Percentiles rank a stretch among this genome's conserved stretches.
Evolutionary conservation across 352 stramenopile species (phyloP).

Genomic region (Pythium biforme): DNA sequence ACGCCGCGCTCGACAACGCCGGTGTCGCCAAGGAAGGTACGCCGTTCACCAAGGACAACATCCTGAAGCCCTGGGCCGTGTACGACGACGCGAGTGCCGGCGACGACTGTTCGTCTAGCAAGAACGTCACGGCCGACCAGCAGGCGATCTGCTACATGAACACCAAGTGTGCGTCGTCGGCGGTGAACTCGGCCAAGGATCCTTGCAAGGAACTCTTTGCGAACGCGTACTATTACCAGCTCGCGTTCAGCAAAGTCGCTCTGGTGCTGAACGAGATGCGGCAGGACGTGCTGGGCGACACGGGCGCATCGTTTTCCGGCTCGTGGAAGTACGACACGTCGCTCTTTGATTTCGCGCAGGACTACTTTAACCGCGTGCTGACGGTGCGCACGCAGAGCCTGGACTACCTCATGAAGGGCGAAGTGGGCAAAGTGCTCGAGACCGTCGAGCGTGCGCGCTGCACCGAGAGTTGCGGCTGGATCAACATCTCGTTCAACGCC

Average conservation of each 20-base stretch:
- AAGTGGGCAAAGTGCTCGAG: constrained; percentile 51
- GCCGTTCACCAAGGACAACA: constrained; percentile 54
- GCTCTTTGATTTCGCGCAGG: constrained; percentile 57
- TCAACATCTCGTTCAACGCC: constrained; percentile 81
- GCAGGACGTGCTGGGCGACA: constrained; percentile 67
- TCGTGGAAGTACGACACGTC: constrained; percentile 65
- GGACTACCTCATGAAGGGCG: constrained; percentile 48
- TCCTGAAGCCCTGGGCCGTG: constrained; percentile 54
- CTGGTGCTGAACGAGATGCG: constrained; percentile 71
- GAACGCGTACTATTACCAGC: constrained; percentile 58
- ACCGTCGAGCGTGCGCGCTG: constrained; percentile 64
- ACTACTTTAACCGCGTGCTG: constrained; percentile 54
- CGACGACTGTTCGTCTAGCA: constrained; percentile 30
- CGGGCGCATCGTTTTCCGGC: constrained; percentile 53
- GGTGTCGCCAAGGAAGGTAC: constrained; percentile 6
- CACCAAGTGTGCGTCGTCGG: constrained; percentile 32
- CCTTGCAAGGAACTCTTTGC: constrained; percentile 53
- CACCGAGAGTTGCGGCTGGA: constrained; percentile 75
- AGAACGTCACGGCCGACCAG: constrained; percentile 31
- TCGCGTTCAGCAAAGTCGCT: constrained; percentile 56
- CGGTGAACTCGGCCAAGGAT: constrained; percentile 11
- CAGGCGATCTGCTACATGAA: constrained; percentile 70
- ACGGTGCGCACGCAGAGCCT: constrained; percentile 39
- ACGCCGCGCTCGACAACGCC: constrained; percentile 30
- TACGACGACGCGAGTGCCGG: constrained; percentile 37